phyloP scores from a whole-genome alignment of 441 rosid genomes.

The Mallotus japonicus region DNA sequence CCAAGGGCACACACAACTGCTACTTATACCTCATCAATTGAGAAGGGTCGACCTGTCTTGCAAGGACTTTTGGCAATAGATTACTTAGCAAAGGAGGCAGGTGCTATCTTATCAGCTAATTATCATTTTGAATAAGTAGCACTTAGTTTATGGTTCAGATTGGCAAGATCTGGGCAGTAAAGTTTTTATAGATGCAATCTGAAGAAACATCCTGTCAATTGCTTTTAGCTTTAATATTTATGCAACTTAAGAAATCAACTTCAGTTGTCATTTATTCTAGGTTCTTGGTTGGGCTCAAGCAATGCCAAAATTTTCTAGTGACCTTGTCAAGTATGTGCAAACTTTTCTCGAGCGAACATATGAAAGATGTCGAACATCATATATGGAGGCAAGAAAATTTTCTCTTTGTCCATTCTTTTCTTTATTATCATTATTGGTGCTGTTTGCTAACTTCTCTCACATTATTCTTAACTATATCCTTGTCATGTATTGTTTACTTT shows the following conservation, averaged over 20 bases:
- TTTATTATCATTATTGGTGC: constrained; percentile 1
- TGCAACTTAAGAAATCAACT: constrained; percentile 15
- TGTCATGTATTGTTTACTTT: not conserved
- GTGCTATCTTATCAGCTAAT: constrained; percentile 24
- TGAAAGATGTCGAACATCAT: constrained; percentile 96
- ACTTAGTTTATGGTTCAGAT: constrained; percentile 3
- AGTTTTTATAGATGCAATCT: not conserved
- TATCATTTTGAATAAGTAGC: not conserved
- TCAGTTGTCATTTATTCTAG: constrained; percentile 40
- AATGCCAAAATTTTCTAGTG: constrained; percentile 96
- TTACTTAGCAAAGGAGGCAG: constrained; percentile 92
- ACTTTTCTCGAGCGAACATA: constrained; percentile 96
- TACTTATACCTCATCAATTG: constrained; percentile 64
- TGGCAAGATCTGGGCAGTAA: constrained; percentile 7
- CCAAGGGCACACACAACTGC: constrained; percentile 71
- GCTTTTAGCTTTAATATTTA: not conserved
- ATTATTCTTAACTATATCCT: not conserved
- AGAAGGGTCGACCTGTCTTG: constrained; percentile 95
- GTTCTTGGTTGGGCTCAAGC: constrained; percentile 99
- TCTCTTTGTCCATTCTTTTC: constrained; percentile 16
- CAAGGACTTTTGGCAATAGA: constrained; percentile 97
- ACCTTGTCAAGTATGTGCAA: constrained; percentile 89
- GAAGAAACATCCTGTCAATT: not conserved
- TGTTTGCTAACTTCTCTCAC: constrained; percentile 14
- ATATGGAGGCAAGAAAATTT: constrained; percentile 70